Evolutionary conservation across 2,329 filamentous ascomycete species (phyloP).

Genomic region (Diaporthe batatas): DNA sequence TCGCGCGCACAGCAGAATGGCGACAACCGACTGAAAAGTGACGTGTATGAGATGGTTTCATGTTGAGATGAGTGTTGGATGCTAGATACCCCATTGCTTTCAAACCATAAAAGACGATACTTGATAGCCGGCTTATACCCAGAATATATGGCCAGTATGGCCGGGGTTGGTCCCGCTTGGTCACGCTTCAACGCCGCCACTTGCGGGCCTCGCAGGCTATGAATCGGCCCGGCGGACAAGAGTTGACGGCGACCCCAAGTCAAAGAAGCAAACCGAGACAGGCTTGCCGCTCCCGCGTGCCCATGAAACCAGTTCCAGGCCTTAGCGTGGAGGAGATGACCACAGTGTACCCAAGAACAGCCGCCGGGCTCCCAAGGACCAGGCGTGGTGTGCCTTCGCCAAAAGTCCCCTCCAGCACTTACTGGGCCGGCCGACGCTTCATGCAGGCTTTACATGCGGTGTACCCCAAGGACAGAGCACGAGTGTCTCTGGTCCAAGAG

Average conservation of each 20-base stretch:
- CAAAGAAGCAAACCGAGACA: constrained; percentile 27
- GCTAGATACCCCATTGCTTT: constrained; percentile 29
- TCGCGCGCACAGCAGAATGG: constrained; percentile 67
- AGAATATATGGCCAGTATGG: not conserved
- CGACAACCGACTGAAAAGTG: constrained; percentile 48
- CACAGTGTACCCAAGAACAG: constrained; percentile 21
- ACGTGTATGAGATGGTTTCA: not conserved
- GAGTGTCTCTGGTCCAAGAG: constrained; percentile 13
- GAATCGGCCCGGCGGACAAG: constrained; percentile 10
- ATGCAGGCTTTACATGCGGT: constrained; percentile 40
- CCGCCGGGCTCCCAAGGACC: not conserved
- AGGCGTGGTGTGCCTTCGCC: constrained; percentile 25
- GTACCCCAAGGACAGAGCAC: constrained; percentile 32
- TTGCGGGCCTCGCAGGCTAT: constrained; percentile 3
- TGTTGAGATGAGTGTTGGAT: constrained; percentile 8
- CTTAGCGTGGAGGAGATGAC: constrained; percentile 22
- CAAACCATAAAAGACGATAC: not conserved
- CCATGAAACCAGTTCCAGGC: constrained; percentile 12
- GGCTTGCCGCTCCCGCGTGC: constrained; percentile 10
- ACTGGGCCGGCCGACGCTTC: constrained; percentile 21
- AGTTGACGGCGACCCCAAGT: constrained; percentile 8
- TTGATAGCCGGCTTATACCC: not conserved
- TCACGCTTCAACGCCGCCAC: not conserved
- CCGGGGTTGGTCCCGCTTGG: not conserved
- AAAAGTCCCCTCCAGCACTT: constrained; percentile 23